Conservation (phyloP, 2,329 filamentous ascomycete species). For the Myriangium duriaei region DNA sequence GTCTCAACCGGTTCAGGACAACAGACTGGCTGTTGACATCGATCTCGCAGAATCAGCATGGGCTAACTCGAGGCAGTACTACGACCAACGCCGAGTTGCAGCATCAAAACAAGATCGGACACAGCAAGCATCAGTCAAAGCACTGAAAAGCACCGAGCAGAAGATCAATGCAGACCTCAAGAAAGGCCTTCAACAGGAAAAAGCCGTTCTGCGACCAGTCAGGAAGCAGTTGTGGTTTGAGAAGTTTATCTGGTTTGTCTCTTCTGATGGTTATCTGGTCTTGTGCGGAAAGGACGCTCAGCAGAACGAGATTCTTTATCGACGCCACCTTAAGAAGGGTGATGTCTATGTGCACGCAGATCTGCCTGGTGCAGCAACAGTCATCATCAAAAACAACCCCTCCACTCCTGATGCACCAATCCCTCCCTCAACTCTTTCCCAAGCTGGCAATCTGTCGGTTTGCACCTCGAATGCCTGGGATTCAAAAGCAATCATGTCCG, state of each 20-base stretch:
- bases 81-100: slow-evolving; percentile 74
- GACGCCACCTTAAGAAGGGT: slow-evolving; percentile 70
- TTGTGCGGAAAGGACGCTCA: slow-evolving; percentile 74
- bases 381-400: slow-evolving; percentile 81
- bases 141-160: slow-evolving; percentile 77
- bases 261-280: slow-evolving; percentile 87
- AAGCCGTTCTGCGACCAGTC: slow-evolving; percentile 70
- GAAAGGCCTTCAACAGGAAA: slow-evolving; percentile 82
- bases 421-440: slow-evolving; percentile 77
- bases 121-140: slow-evolving; percentile 63
- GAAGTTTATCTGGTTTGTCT: slow-evolving; percentile 92
- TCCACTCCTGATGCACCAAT: slow-evolving; percentile 71
- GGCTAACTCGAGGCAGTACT: slow-evolving; percentile 84
- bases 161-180: slow-evolving; percentile 80
- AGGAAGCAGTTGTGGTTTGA: slow-evolving; percentile 89
- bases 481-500: slow-evolving; percentile 86
- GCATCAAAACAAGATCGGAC: slow-evolving; percentile 84
- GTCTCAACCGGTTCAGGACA: slow-evolving; percentile 21
- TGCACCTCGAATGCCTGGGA: slow-evolving; percentile 89
- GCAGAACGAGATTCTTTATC: slow-evolving; percentile 88
- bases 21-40: slow-evolving; percentile 62
- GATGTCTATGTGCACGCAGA: slow-evolving; percentile 91
- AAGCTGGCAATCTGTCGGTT: slow-evolving; percentile 76
- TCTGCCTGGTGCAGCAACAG: slow-evolving; percentile 66
- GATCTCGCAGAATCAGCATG: slow-evolving; percentile 72